A percentile compares a stretch with the other conserved stretches of the same genome.
phyloP scores from a whole-genome alignment of 2,329 filamentous ascomycete genomes.

The Talaromyces marneffei region DNA sequence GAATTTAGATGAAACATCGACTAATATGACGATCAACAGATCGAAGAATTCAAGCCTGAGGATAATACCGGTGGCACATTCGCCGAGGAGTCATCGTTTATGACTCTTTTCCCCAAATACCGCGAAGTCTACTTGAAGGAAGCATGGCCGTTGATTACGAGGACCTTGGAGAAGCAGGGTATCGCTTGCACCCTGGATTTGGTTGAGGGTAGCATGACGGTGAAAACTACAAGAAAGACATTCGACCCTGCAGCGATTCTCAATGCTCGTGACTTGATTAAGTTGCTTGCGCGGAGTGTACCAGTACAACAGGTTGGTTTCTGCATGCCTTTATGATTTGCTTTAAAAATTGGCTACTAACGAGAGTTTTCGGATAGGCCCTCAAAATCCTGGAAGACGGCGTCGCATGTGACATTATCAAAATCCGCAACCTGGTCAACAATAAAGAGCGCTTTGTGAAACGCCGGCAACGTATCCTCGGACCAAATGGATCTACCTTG shows the following conservation, averaged over 20 bases:
- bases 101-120: slow-evolving; percentile 84
- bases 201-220: slow-evolving; percentile 92
- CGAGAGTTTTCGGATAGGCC: slow-evolving; percentile 44
- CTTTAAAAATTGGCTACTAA: slow-evolving; percentile 12
- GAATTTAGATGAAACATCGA: not conserved
- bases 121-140: slow-evolving; percentile 90
- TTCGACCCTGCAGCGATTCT: slow-evolving; percentile 89
- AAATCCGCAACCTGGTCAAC: slow-evolving; percentile 80
- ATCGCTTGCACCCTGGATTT: slow-evolving; percentile 90
- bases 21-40: slow-evolving; percentile 35
- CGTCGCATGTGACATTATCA: slow-evolving; percentile 89
- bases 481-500: slow-evolving; percentile 83
- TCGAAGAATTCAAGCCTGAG: slow-evolving; percentile 76
- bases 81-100: slow-evolving; percentile 86
- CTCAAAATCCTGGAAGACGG: slow-evolving; percentile 92
- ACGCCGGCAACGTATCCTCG: slow-evolving; percentile 83
- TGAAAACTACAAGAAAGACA: slow-evolving; percentile 88
- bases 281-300: slow-evolving; percentile 82
- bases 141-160: slow-evolving; percentile 86
- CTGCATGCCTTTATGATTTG: not conserved
- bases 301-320: slow-evolving; percentile 66
- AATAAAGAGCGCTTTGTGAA: slow-evolving; percentile 97
- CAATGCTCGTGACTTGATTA: slow-evolving; percentile 90
- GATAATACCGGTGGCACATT: slow-evolving; percentile 85
- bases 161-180: slow-evolving; percentile 76